A percentile compares a stretch with the other conserved stretches of the same genome.
Evolutionary conservation across 2,329 filamentous ascomycete genomes (phyloP).

Genomic region (Tolypocladium tropicale): DNA sequence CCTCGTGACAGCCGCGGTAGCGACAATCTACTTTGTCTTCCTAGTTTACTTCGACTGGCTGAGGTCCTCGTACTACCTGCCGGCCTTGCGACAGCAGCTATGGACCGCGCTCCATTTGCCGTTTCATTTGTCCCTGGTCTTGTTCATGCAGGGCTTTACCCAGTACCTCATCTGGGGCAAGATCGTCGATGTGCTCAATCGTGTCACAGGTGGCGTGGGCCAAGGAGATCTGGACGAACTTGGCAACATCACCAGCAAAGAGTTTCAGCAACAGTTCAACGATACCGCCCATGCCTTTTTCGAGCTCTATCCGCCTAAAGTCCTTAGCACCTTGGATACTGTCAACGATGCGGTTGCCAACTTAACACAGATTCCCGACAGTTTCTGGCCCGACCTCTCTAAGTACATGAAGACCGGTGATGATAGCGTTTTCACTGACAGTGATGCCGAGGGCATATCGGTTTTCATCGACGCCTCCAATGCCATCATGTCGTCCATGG

Average conservation of each 20-base stretch:
- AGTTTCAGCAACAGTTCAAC: conserved; percentile 8
- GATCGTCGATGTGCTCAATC: conserved; percentile 19
- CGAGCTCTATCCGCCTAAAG: conserved; percentile 16
- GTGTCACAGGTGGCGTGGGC: conserved; percentile 7
- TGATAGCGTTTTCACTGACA: not conserved
- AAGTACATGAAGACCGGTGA: conserved; percentile 4
- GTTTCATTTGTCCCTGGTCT: conserved; percentile 51
- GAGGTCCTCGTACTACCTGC: conserved; percentile 46
- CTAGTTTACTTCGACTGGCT: conserved; percentile 50
- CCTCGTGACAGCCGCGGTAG: conserved; percentile 25
- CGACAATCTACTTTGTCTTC: conserved; percentile 35
- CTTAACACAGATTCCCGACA: conserved; percentile 15
- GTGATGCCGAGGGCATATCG: not conserved
- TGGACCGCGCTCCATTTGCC: conserved; percentile 51
- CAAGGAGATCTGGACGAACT: conserved; percentile 6
- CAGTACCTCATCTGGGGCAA: conserved; percentile 42
- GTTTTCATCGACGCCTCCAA: conserved; percentile 5
- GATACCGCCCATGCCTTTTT: conserved; percentile 12
- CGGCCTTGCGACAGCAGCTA: conserved; percentile 46
- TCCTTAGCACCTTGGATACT: conserved; percentile 7
- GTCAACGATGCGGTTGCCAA: conserved; percentile 15
- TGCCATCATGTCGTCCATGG: conserved; percentile 11
- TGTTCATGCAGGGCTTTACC: conserved; percentile 53
- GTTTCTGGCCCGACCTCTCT: conserved; percentile 14
- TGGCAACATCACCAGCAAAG: conserved; percentile 10